Evolutionary conservation across 208 protist species (phyloP).

Genomic region (Porcisia hertigi): DNA sequence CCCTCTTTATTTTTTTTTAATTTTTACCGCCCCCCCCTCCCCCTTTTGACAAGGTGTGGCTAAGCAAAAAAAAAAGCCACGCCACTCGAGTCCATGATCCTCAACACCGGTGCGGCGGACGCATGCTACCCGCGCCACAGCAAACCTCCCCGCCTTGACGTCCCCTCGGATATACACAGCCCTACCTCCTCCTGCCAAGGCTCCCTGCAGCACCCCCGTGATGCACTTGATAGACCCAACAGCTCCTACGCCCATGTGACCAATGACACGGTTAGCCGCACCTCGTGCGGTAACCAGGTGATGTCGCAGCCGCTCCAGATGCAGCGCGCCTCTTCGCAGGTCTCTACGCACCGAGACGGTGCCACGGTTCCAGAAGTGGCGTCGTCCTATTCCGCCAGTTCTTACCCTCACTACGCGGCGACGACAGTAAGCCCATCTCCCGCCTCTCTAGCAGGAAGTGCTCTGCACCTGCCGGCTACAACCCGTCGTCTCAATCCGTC

Average conservation of each 20-base stretch:
- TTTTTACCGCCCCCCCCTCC: background rate
- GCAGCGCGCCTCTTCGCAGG: background rate
- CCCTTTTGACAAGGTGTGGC: background rate
- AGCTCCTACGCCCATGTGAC: no score
- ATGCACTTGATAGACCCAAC: background rate
- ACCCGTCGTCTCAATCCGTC: background rate
- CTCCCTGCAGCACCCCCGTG: no score
- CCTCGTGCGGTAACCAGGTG: background rate
- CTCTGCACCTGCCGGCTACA: background rate
- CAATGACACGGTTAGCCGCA: background rate
- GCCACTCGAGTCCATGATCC: slow-evolving; percentile 22
- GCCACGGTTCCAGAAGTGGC: background rate
- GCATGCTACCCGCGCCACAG: slow-evolving; percentile 27
- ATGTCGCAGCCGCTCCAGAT: background rate
- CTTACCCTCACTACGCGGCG: background rate
- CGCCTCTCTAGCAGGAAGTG: background rate
- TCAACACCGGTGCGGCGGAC: slow-evolving; percentile 36
- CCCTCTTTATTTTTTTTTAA: no score
- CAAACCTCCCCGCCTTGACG: slow-evolving; percentile 11
- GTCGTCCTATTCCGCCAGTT: background rate
- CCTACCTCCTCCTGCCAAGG: background rate
- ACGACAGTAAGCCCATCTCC: background rate
- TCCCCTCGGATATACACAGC: background rate
- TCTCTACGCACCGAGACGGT: background rate
- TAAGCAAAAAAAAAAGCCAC: background rate